These are phyloP conservation scores for Rhodocollybia butyracea DNA, from an alignment of 768 basidiomycete species.

Conservation along the genomic window DNA sequence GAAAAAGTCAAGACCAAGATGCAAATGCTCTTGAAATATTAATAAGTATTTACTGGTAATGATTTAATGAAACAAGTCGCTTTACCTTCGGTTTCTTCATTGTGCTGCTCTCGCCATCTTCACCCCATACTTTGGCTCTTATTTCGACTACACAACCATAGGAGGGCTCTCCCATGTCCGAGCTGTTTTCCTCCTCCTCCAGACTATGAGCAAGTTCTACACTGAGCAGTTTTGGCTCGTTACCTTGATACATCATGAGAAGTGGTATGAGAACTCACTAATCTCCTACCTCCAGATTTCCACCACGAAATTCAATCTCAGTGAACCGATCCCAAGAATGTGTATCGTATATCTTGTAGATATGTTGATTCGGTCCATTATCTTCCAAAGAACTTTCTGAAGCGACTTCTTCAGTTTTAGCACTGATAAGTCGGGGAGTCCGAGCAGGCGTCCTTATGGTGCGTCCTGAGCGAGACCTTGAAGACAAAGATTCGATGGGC, in stretches of 20 bases:
- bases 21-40: neutral
- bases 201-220: neutral
- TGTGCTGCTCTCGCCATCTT: neutral
- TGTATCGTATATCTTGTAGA: neutral
- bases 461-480: neutral
- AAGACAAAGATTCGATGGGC: no score
- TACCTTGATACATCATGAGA: neutral
- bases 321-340: neutral
- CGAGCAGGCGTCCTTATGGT: neutral
- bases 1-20: neutral
- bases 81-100: neutral
- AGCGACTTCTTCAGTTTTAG: neutral
- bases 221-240: neutral
- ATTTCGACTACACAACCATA: neutral
- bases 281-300: neutral
- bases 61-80: no score
- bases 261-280: neutral
- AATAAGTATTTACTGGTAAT: neutral
- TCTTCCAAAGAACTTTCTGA: neutral
- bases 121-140: neutral
- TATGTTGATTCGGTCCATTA: neutral
- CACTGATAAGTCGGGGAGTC: neutral
- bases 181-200: neutral
- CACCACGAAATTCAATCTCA: neutral
- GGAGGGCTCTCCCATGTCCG: neutral